phyloP scores from a whole-genome alignment of 2,329 filamentous ascomycete species.

The Ophiostoma pallidulum region DNA sequence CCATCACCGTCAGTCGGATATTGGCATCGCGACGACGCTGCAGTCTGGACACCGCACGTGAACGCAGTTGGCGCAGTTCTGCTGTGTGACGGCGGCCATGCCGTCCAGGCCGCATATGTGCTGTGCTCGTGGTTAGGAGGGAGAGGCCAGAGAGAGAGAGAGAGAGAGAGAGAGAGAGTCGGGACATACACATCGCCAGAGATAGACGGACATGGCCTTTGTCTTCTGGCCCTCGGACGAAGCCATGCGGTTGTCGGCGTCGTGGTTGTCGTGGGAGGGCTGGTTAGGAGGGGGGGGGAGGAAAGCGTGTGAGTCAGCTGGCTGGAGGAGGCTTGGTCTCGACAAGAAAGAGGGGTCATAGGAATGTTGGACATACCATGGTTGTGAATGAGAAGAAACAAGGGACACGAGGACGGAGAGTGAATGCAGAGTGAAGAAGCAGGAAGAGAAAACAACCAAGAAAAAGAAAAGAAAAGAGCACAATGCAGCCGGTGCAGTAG shows the following conservation, averaged over 20 bases:
- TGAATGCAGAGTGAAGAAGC: too few species aligned
- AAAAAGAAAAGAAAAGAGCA: neutral
- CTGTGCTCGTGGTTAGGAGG: slow-evolving; percentile 4
- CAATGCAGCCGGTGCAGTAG: too few species aligned
- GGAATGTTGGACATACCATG: too few species aligned
- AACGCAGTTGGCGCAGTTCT: slow-evolving; percentile 15
- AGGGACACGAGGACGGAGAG: too few species aligned
- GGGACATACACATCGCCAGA: slow-evolving; percentile 12
- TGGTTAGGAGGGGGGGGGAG: too few species aligned
- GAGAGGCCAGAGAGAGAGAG: neutral
- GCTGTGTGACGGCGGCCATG: slow-evolving; percentile 13
- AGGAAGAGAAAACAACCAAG: neutral
- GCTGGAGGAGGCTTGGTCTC: too few species aligned
- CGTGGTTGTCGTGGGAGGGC: neutral
- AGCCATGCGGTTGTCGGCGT: slow-evolving; percentile 1
- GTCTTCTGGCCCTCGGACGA: neutral
- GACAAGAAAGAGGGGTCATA: too few species aligned
- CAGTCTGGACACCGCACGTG: slow-evolving; percentile 16
- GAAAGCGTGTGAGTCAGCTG: too few species aligned
- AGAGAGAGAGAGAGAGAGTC: neutral
- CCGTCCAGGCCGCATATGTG: slow-evolving; percentile 14
- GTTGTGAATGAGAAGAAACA: too few species aligned
- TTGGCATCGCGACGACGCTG: neutral
- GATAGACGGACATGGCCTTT: slow-evolving; percentile 2
- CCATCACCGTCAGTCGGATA: slow-evolving; percentile 3